Conservation (phyloP, 257 asterid species). For the Ehretia macrophylla region DNA sequence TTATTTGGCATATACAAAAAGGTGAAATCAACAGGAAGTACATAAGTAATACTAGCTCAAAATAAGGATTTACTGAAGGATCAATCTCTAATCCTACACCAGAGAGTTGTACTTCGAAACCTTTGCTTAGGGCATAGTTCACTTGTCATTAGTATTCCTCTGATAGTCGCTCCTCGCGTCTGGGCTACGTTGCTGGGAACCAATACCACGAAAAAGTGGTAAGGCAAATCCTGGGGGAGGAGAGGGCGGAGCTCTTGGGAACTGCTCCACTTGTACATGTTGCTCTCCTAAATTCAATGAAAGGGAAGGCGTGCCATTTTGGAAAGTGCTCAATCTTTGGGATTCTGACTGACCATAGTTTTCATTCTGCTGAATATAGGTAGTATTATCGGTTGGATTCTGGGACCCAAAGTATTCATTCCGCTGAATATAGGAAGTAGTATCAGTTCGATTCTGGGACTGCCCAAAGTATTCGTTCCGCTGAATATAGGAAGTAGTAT, state of each 20-base stretch:
- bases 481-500: constrained; percentile 10
- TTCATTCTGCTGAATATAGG: too few relatives aligned
- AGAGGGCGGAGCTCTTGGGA: constrained; percentile 17
- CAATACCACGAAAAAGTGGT: constrained; percentile 22
- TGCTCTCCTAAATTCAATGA: constrained; percentile 21
- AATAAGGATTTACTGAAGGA: constrained; percentile 12
- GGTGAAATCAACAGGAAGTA: neutral
- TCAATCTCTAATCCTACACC: constrained; percentile 7
- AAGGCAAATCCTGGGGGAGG: constrained; percentile 12
- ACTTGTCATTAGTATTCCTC: constrained; percentile 5
- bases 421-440: too few relatives aligned
- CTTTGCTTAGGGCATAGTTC: too few relatives aligned
- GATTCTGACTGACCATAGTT: constrained; percentile 14
- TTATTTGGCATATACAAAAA: neutral
- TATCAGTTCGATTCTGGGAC: neutral
- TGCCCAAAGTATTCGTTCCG: constrained; percentile 10
- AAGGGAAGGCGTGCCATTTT: constrained; percentile 20
- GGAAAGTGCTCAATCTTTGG: constrained; percentile 22
- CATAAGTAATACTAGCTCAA: constrained; percentile 11
- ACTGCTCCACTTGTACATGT: constrained; percentile 10
- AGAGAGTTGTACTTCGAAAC: too few relatives aligned
- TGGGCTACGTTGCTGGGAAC: constrained; percentile 24
- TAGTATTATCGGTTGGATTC: too few relatives aligned
- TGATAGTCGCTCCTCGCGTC: constrained; percentile 30
- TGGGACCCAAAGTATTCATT: constrained; percentile 6